A percentile compares a stretch with the other conserved stretches of the same genome.
These are phyloP conservation scores for Botryobasidium botryosum DNA, from an alignment of 768 basidiomycete species.

Conservation along the genomic window DNA sequence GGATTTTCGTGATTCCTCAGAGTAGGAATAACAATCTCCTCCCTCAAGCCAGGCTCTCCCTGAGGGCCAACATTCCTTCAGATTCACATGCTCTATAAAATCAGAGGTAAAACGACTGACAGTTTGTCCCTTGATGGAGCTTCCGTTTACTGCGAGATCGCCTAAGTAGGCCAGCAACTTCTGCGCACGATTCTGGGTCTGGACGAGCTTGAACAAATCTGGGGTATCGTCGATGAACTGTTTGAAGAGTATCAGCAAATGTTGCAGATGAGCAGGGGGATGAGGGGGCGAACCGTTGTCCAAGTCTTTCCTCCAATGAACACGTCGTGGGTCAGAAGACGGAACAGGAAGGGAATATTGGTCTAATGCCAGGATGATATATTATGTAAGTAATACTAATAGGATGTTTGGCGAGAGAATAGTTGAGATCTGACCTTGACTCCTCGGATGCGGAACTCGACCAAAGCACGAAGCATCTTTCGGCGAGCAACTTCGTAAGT, in stretches of 20 bases:
- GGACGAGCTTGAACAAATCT: conserved; percentile 97
- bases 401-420: neutral
- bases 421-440: conserved; percentile 53
- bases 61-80: conserved; percentile 13
- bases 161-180: conserved; percentile 94
- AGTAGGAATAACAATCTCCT: conserved; percentile 69
- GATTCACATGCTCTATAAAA: neutral
- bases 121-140: conserved; percentile 87
- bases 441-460: conserved; percentile 98
- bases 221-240: conserved; percentile 99
- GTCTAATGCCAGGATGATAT: conserved; percentile 40
- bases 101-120: conserved; percentile 20
- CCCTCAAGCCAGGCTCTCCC: conserved; percentile 89
- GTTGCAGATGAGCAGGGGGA: neutral
- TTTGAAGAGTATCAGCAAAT: neutral
- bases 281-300: conserved; percentile 49
- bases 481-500: conserved; percentile 97
- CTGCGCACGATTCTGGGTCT: conserved; percentile 95
- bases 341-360: conserved; percentile 98
- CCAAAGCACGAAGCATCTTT: conserved; percentile 98
- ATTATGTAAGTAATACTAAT: neutral
- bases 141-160: conserved; percentile 95
- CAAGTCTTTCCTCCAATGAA: conserved; percentile 96
- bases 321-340: conserved; percentile 87
- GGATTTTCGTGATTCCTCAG: conserved; percentile 67